A percentile compares a stretch with the other conserved stretches of the same genome.
Evolutionary conservation across 1,139 yeast genomes (phyloP).

Genomic region (Protomyces pachydermus): DNA sequence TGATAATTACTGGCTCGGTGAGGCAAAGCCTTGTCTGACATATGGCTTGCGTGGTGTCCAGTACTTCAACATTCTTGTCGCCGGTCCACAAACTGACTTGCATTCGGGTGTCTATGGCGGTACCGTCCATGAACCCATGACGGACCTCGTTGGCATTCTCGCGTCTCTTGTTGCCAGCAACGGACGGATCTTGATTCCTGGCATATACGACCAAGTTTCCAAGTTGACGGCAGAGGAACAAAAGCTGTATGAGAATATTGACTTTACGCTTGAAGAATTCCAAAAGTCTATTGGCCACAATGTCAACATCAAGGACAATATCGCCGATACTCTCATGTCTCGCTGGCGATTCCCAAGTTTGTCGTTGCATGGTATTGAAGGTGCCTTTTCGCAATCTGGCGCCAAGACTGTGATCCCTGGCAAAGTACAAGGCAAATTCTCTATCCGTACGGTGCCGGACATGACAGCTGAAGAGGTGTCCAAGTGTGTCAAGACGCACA

Average conservation of each 20-base stretch:
- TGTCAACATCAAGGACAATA: constrained; percentile 69
- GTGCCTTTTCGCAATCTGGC: constrained; percentile 80
- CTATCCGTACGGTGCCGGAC: constrained; percentile 94
- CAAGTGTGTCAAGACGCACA: constrained; percentile 66
- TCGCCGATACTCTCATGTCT: constrained; percentile 86
- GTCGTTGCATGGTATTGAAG: constrained; percentile 94
- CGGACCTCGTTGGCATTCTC: constrained; percentile 71
- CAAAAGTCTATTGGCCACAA: constrained; percentile 84
- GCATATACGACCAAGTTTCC: constrained; percentile 89
- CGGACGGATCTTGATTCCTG: constrained; percentile 83
- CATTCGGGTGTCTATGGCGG: constrained; percentile 99
- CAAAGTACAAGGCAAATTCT: constrained; percentile 86
- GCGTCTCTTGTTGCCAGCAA: constrained; percentile 62
- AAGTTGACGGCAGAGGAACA: constrained; percentile 73
- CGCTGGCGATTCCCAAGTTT: constrained; percentile 73
- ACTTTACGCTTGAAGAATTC: constrained; percentile 76
- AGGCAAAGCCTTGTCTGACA: constrained; percentile 91
- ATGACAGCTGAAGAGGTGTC: constrained; percentile 77
- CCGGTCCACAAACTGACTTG: constrained; percentile 89
- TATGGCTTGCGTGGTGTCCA: constrained; percentile 96
- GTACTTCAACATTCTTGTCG: constrained; percentile 74
- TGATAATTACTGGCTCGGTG: constrained; percentile 98
- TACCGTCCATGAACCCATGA: constrained; percentile 94
- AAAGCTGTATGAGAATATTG: constrained; percentile 73
- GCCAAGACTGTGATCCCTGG: constrained; percentile 98